A percentile compares a stretch with the other conserved stretches of the same genome.
These are phyloP conservation scores for Penstemon barbatus DNA, from an alignment of 257 asterid species.

Conservation along the genomic window DNA sequence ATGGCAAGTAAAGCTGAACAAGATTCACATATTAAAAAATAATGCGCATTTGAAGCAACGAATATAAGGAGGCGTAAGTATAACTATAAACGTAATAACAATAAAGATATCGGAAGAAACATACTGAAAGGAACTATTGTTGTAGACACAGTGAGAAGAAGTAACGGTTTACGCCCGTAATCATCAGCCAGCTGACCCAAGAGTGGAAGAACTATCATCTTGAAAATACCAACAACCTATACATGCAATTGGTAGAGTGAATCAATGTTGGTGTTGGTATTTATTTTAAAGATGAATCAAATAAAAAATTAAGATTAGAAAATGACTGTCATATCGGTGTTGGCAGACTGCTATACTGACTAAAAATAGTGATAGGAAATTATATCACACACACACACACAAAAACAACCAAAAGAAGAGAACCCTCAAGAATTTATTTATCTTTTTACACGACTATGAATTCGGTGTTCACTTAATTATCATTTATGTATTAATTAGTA, in stretches of 20 bases:
- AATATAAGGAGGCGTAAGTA: not conserved
- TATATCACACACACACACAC: not conserved
- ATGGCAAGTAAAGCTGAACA: constrained; percentile 81
- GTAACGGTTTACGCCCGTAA: constrained; percentile 87
- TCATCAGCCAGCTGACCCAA: constrained; percentile 95
- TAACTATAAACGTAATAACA: not conserved
- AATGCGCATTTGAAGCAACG: not conserved
- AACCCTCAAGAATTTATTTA: too few relatives aligned
- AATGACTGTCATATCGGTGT: not conserved
- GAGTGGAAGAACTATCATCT: constrained; percentile 83
- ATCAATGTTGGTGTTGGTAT: too few relatives aligned
- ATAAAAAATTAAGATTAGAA: not conserved
- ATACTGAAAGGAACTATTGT: constrained; percentile 78
- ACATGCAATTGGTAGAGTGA: not conserved
- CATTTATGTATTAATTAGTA: too few relatives aligned
- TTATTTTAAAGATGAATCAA: not conserved
- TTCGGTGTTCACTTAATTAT: too few relatives aligned
- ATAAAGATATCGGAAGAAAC: constrained; percentile 27
- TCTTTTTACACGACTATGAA: too few relatives aligned
- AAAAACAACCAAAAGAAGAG: too few relatives aligned
- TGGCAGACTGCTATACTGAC: not conserved
- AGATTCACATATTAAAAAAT: not conserved
- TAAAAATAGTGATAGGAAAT: not conserved
- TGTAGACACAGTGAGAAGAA: constrained; percentile 75
- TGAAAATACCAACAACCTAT: constrained; percentile 85